Evolutionary conservation across 768 basidiomycete genomes (phyloP).

Genomic region (Naganishia kalamii): DNA sequence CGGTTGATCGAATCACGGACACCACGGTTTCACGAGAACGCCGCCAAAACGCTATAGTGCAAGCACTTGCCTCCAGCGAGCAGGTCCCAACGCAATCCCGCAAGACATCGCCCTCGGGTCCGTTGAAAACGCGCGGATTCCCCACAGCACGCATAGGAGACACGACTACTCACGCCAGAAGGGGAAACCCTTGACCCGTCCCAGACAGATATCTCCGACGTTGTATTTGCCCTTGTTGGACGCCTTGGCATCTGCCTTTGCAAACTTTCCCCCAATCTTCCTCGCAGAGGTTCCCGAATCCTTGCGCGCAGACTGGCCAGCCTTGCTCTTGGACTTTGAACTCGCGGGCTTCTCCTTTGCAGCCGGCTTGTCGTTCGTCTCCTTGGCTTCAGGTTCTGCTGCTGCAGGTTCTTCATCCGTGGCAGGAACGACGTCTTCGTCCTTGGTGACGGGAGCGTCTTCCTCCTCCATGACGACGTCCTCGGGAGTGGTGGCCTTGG

Average conservation of each 20-base stretch:
- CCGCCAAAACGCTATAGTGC: no score
- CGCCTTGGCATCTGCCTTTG: slow-evolving; percentile 2
- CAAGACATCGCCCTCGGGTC: no score
- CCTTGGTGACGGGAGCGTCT: neutral
- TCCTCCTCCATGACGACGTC: slow-evolving; percentile 17
- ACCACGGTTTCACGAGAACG: no score
- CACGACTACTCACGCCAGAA: slow-evolving; percentile 75
- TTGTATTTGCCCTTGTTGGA: slow-evolving; percentile 50
- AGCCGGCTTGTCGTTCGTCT: slow-evolving; percentile 20
- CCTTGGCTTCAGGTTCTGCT: slow-evolving; percentile 16
- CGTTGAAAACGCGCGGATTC: no score
- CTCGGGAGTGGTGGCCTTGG: slow-evolving; percentile 15
- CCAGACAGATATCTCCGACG: slow-evolving; percentile 77
- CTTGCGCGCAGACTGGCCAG: neutral
- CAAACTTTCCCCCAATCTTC: neutral
- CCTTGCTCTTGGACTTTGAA: neutral
- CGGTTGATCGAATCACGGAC: no score
- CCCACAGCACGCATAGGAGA: neutral
- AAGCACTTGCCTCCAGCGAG: no score
- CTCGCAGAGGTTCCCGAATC: neutral
- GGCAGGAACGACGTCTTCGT: slow-evolving; percentile 11
- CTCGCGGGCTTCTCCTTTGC: slow-evolving; percentile 19
- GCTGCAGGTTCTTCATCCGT: slow-evolving; percentile 22
- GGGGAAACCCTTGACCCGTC: slow-evolving; percentile 87
- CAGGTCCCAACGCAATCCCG: no score